phyloP scores from a whole-genome alignment of 2,329 filamentous ascomycete species.

The Podosphaera fusca region DNA sequence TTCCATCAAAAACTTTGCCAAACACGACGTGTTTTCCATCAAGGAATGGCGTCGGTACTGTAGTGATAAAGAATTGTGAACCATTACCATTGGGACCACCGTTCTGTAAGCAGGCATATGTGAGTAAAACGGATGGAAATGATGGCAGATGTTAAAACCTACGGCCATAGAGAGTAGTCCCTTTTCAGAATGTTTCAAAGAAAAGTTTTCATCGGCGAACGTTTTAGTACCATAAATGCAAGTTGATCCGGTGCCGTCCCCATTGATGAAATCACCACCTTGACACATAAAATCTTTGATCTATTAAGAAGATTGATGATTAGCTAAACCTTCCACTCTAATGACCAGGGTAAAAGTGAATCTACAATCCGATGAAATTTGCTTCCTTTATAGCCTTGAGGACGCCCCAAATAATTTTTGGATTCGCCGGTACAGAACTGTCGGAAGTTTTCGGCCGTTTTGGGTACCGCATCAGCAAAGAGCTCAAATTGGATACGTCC shows the following conservation, averaged over 20 bases:
- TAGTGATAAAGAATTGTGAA: conserved; percentile 94
- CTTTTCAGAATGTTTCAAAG: conserved; percentile 49
- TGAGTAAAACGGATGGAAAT: background rate
- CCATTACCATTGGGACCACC: conserved; percentile 83
- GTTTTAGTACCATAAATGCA: conserved; percentile 69
- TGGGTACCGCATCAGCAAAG: conserved; percentile 62
- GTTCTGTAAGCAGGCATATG: conserved; percentile 32
- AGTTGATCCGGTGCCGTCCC: conserved; percentile 71
- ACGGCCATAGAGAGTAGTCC: conserved; percentile 87
- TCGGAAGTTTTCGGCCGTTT: conserved; percentile 88
- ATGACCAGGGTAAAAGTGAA: background rate
- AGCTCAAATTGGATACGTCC: conserved; percentile 80
- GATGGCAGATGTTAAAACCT: conserved; percentile 19
- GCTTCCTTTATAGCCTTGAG: conserved; percentile 83
- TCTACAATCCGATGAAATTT: conserved; percentile 84
- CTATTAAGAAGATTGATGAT: conserved; percentile 21
- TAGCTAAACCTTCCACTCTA: background rate
- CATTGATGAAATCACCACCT: conserved; percentile 84
- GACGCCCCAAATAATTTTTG: conserved; percentile 51
- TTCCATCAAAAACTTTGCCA: conserved; percentile 67
- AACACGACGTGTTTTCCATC: conserved; percentile 93
- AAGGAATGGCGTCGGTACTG: conserved; percentile 63
- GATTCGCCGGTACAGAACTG: conserved; percentile 91
- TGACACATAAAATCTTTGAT: conserved; percentile 97
- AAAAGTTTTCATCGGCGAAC: conserved; percentile 84